Percentiles rank a stretch among this genome's conserved stretches.
These are phyloP conservation scores for Alnus glutinosa DNA, from an alignment of 306 rosid genomes.

Conservation along the genomic window DNA sequence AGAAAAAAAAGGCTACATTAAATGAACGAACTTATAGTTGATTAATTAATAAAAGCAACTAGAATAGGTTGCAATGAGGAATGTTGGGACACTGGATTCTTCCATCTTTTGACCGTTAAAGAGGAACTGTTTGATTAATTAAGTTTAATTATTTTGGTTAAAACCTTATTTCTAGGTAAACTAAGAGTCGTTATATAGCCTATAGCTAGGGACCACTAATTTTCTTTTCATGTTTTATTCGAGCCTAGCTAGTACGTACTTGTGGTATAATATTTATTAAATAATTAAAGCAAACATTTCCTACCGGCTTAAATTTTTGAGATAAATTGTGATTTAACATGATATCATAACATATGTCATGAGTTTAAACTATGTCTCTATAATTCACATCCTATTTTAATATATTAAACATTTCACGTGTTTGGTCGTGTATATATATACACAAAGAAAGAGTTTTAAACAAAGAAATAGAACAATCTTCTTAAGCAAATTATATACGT, in stretches of 20 bases:
- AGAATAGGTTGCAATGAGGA: background rate
- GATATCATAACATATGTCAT: too few species aligned
- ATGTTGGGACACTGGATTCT: conserved; percentile 1
- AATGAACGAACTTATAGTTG: background rate
- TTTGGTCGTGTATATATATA: too few species aligned
- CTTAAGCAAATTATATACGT: background rate
- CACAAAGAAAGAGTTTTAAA: too few species aligned
- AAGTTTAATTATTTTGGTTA: background rate
- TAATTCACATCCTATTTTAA: too few species aligned
- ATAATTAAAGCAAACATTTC: too few species aligned
- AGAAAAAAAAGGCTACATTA: background rate
- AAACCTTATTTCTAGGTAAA: background rate
- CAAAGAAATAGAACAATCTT: too few species aligned
- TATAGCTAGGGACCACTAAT: background rate
- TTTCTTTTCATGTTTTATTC: background rate
- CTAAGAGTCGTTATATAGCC: background rate
- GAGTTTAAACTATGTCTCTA: too few species aligned
- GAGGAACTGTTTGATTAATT: background rate
- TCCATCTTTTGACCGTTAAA: background rate
- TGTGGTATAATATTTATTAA: too few species aligned
- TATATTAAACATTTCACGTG: too few species aligned
- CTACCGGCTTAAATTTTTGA: too few species aligned
- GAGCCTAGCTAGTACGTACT: too few species aligned
- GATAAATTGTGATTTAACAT: too few species aligned
- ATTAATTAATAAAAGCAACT: background rate